These are phyloP conservation scores for Boechera divaricarpa DNA, from an alignment of 345 rosid species.

Conservation along the genomic window DNA sequence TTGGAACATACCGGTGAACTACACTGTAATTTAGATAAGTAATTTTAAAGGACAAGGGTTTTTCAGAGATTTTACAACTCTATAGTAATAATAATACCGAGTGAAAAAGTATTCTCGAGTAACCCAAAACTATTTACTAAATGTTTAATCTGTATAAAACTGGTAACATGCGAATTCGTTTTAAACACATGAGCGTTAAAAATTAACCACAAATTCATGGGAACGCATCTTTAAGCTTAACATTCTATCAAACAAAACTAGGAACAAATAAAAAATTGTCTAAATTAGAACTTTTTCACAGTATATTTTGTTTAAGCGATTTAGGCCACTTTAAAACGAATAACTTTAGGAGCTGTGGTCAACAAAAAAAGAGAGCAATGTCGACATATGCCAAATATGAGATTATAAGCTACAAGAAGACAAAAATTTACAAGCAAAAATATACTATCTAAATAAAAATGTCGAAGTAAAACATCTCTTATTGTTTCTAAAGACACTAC, in stretches of 20 bases:
- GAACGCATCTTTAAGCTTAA: too few species aligned
- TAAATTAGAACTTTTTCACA: too few species aligned
- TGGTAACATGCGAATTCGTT: too few species aligned
- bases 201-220: too few species aligned
- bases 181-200: too few species aligned
- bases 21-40: neutral
- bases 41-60: neutral
- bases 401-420: neutral
- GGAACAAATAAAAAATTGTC: neutral
- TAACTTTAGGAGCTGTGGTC: neutral
- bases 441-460: slow-evolving; percentile 9
- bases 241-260: neutral
- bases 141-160: too few species aligned
- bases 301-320: neutral
- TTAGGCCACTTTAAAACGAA: neutral
- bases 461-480: slow-evolving; percentile 45
- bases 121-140: too few species aligned
- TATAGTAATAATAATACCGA: too few species aligned
- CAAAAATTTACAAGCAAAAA: slow-evolving; percentile 28
- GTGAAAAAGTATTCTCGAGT: too few species aligned
- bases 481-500: slow-evolving; percentile 54
- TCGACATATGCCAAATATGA: neutral
- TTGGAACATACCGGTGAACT: neutral
- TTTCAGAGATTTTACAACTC: neutral
- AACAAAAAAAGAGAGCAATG: neutral